Base-by-base conservation (phyloP, 495 filamentous ascomycete genomes). In the Neohortaea acidophila region DNA sequence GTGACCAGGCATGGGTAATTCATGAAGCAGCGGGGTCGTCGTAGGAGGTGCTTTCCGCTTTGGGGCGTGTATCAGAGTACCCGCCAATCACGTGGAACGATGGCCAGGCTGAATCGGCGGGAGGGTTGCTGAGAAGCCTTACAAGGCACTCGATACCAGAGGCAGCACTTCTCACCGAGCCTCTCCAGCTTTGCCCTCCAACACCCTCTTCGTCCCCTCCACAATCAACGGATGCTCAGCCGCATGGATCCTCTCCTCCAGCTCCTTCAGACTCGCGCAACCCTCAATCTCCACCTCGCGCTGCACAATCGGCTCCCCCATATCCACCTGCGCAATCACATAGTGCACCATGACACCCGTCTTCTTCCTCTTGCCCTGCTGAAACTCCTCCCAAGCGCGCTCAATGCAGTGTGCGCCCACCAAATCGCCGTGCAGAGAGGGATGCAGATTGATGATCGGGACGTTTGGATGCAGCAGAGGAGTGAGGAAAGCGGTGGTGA, bases 291-390 rank as follows among this genome's bases (percentile, higher is more conserved):
- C 66, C 32, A 93, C 73, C 63, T 85, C 78, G 45, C 64, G 57
- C 9, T 78, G 69, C 37, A 86, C 56, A 45, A 93, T 73, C 4
- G 81, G 76, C 48, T 69, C 65, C 2, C 86, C 86, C 54, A 76
- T 70, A 59, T 93, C 86, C 27, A 92, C 84, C 49, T 86, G 75
- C 26, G 66, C 69, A 47, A 93, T 81, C 31, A 93, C 83, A 53
- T 83, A 75, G 59, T 93, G 85, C 2, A 91, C 74, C 85, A 96
- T 94, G n/a, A 89, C 76, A 1, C 85, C 85, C 1, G 84, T 94
- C 55, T 68, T 73, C 50, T 79, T 69, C 25, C 87, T 70, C 55
- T 70, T 72, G 6, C 79, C 81, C 17, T 69, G 69, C 52, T 76
- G 50, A 57, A 75, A 91, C 35, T 81, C 82, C 23, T 71, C 65